These are phyloP conservation scores for Cenococcum geophilum DNA, from an alignment of 495 filamentous ascomycete genomes.

Conservation along the genomic window DNA sequence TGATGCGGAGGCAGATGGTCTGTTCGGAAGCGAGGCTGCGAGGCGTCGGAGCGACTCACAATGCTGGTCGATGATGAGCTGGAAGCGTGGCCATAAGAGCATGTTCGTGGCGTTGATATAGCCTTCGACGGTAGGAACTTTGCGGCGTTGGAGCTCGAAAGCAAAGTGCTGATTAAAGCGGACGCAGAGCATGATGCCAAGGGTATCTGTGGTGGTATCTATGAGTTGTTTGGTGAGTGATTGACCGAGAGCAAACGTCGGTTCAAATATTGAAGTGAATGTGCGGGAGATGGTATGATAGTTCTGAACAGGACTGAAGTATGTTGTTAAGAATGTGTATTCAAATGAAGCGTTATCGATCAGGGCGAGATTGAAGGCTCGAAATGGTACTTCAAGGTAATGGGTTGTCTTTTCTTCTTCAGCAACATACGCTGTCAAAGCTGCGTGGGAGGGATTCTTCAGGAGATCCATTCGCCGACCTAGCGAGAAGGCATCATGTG, in stretches of 20 bases:
- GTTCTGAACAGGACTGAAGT: slow-evolving; percentile 62
- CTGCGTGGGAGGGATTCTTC: slow-evolving; percentile 59
- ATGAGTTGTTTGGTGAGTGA: slow-evolving; percentile 69
- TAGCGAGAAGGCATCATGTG: slow-evolving; percentile 82
- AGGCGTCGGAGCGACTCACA: slow-evolving; percentile 70
- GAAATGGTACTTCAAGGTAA: slow-evolving; percentile 83
- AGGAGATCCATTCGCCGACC: slow-evolving; percentile 79
- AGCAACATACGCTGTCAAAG: slow-evolving; percentile 72
- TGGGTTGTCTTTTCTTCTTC: slow-evolving; percentile 82
- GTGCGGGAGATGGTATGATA: slow-evolving; percentile 56
- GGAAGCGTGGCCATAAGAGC: slow-evolving; percentile 93
- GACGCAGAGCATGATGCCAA: slow-evolving; percentile 85
- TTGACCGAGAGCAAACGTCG: slow-evolving; percentile 75
- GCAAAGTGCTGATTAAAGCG: slow-evolving; percentile 87
- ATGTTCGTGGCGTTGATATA: slow-evolving; percentile 95
- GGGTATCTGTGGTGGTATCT: slow-evolving; percentile 67
- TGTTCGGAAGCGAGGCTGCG: slow-evolving; percentile 46
- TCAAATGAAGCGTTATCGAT: slow-evolving; percentile 93
- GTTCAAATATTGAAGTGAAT: slow-evolving; percentile 77
- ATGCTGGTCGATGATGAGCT: slow-evolving; percentile 88
- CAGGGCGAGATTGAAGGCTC: slow-evolving; percentile 88
- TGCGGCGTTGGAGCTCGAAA: slow-evolving; percentile 86
- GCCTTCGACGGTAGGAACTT: slow-evolving; percentile 77
- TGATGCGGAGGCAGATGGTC: slow-evolving; percentile 49
- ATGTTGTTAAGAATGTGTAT: slow-evolving; percentile 85